Conservation (phyloP, 768 basidiomycete genomes). For the Lactifluus subvellereus region DNA sequence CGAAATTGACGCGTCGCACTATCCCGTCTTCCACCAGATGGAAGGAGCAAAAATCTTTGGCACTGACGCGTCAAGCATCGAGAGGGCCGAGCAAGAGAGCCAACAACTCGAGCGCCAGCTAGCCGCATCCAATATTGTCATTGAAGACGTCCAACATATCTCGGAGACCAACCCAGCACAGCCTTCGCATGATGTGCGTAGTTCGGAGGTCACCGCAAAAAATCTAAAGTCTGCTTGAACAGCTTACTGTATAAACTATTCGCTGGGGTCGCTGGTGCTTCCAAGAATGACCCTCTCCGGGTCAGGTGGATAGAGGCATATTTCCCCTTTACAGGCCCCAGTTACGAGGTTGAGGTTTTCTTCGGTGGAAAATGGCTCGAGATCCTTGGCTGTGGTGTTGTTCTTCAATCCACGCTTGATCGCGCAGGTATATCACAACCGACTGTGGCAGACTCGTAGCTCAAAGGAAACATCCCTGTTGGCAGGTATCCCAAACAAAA, state of each 20-base stretch:
- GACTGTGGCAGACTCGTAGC: neutral
- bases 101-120: conserved; percentile 53
- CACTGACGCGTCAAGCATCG: conserved; percentile 49
- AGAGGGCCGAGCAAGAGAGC: conserved; percentile 68
- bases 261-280: conserved; percentile 48
- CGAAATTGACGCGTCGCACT: conserved; percentile 95
- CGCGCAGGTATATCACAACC: conserved; percentile 61
- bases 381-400: conserved; percentile 89
- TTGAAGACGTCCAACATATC: conserved; percentile 78
- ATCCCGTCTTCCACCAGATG: conserved; percentile 98
- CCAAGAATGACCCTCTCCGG: conserved; percentile 62
- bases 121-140: conserved; percentile 67
- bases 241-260: conserved; percentile 79
- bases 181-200: conserved; percentile 61
- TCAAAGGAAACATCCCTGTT: neutral
- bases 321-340: conserved; percentile 97
- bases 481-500: conserved; percentile 70
- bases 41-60: conserved; percentile 86
- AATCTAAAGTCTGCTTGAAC: conserved; percentile 90
- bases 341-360: conserved; percentile 97
- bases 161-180: conserved; percentile 78
- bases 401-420: conserved; percentile 83
- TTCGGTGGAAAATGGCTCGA: conserved; percentile 97
- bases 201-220: conserved; percentile 67
- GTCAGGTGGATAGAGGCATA: conserved; percentile 98